Evolutionary conservation across 2,329 filamentous ascomycete genomes (phyloP).

Genomic region (Beauveria bassiana): DNA sequence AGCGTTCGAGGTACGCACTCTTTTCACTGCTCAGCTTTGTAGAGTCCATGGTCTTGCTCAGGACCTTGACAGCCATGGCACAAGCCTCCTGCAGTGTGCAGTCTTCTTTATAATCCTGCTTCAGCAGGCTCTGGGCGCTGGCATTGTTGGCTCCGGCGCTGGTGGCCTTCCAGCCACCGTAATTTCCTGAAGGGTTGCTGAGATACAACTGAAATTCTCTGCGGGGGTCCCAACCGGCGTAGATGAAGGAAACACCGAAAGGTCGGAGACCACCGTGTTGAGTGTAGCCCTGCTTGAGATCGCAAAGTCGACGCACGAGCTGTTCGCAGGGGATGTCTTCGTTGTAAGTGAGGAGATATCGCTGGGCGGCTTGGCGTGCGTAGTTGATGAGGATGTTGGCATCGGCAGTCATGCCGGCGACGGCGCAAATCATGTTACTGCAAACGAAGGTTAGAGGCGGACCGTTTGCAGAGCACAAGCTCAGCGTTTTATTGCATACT

Average conservation of each 20-base stretch:
- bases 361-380: constrained; percentile 91
- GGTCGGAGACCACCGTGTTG: constrained; percentile 97
- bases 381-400: constrained; percentile 99
- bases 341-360: constrained; percentile 98
- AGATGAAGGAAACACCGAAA: constrained; percentile 99
- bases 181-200: constrained; percentile 97
- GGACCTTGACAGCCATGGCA: constrained; percentile 92
- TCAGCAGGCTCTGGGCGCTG: constrained; percentile 90
- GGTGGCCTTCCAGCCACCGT: constrained; percentile 98
- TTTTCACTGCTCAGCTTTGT: constrained; percentile 99
- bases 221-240: constrained; percentile 93
- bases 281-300: constrained; percentile 98
- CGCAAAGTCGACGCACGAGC: constrained; percentile 90
- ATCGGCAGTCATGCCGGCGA: constrained; percentile 98
- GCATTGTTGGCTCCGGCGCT: constrained; percentile 98
- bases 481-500: constrained; percentile 51
- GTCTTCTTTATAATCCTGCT: constrained; percentile 99
- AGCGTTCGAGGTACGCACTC: constrained; percentile 51
- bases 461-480: not conserved
- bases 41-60: constrained; percentile 99
- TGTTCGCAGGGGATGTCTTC: constrained; percentile 99
- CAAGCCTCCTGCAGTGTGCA: constrained; percentile 94
- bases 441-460: not conserved
- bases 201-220: constrained; percentile 98
- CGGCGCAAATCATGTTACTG: constrained; percentile 99